Base-by-base conservation (phyloP, 2,329 filamentous ascomycete genomes). In the Fusarium pilosicola region DNA sequence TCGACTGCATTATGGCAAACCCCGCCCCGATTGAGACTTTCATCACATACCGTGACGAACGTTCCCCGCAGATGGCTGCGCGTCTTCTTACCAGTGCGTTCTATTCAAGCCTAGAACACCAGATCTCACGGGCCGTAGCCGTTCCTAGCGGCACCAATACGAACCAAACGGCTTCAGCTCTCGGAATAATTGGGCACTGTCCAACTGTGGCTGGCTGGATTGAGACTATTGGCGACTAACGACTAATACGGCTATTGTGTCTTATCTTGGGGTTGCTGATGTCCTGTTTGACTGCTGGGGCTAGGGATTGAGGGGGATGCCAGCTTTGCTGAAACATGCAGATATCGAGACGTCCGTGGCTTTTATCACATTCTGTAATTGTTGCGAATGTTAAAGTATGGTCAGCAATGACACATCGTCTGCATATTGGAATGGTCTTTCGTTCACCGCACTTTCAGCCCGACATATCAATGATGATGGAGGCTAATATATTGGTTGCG, bases 61-160 rank as follows among this genome's bases (percentile, higher is more conserved):
- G 17, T 62, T 42, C 46, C 45, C 32, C 36, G 49, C 49, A 61
- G 7, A 46, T 52, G 17, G 18, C 24, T 49, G 17, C 32, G 28
- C 20, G 34, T 39, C 7, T 41, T 51, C n/a, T 30, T 41, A 49
- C 46, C 30, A 24, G 48, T 28, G 34, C 34, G 22, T 22, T 28
- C 51, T 2, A 54, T 44, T 17, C 39, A 36, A 65, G 62, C 61
- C 58, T 45, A 45, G 58, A 54, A 41, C 45, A 14, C 6, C 36
- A 54, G 45, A 63, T 56, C 68, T 66, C 44, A n/a, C 61, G 48
- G 68, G 24, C 68, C 68, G 68, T 26, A 44, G 26, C 67, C 67
- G 65, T 34, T 44, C 32, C 48, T 66, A 59, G 48, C 22, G 39
- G 38, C 38, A 22, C 12, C 18, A 30, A 63, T 32, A 62, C 58